Evolutionary conservation across 108 stramenopile species (phyloP), one percentile per base, ranked within the genome.

Genomic region (Conticribra guillardii): DNA sequence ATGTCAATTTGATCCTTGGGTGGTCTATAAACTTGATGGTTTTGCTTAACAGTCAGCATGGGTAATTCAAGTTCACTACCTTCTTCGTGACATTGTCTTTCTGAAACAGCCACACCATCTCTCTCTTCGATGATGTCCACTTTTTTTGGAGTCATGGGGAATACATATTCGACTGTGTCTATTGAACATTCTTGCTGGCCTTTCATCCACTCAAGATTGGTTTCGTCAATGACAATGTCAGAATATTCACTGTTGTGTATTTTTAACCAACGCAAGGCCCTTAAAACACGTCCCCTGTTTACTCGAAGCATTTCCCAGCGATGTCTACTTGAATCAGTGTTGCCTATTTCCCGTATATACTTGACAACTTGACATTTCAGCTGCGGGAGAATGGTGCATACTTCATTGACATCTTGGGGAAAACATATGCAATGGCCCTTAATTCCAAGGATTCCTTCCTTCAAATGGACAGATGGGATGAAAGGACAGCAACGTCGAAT

Each of bases 181-280:
- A 57, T 11, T 29, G 2, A 2, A 11, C 17, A 30, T 54, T 54
- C 64, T 46, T 31, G 31, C 30, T 52, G 7, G 9, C 50, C 50
- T 0, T 64, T n/a, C 31, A 64, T 71, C 70, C 70, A 71, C 17
- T 60, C 70, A 15, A 69, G 34, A 58, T 69, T 69, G 9, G 32
- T 16, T 14, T 46, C 46, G 0, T 57, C 58, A n/a, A 74, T 74
- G 0, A 19, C 11, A 2, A 74, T 62, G 21, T 67, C 29, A 22
- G 28, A 11, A 15, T 74, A 74, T 15, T 26, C 41, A 15, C 3
- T 4, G n/a, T 74, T 52, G n/a, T 74, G 66, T 3, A 22, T 0
- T 22, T 63, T 59, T 2, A 74, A 56, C 73, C 73, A 74, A 18
- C n/a, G 29, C 48, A 74, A 34, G 0, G 73, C 73, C 0, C 1